These are phyloP conservation scores for Sporothrix curviconia DNA, from an alignment of 2,329 filamentous ascomycete species.

Conservation along the genomic window DNA sequence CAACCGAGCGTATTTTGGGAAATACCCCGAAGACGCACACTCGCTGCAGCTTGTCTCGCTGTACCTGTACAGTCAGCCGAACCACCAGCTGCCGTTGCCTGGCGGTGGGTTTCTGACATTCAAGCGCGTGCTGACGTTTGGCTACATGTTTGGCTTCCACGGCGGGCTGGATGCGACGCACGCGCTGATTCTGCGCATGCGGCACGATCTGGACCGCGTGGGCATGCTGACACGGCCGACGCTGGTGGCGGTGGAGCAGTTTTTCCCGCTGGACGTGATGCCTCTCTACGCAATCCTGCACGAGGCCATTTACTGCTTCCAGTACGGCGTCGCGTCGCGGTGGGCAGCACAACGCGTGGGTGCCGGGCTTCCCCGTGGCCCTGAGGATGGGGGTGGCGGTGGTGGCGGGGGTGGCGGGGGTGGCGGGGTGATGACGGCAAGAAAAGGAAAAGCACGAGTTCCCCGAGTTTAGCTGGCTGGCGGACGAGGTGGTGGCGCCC, in stretches of 20 bases:
- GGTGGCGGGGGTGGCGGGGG: too few relatives aligned
- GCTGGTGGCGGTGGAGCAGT: constrained; percentile 60
- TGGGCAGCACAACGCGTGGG: constrained; percentile 70
- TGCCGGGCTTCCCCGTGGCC: too few relatives aligned
- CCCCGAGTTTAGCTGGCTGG: constrained; percentile 46
- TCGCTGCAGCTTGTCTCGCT: constrained; percentile 60
- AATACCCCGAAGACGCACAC: constrained; percentile 74
- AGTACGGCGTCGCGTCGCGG: constrained; percentile 52
- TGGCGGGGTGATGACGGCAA: not conserved
- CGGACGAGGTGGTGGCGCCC: constrained; percentile 21
- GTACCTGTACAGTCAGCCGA: constrained; percentile 53
- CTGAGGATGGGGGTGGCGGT: too few relatives aligned
- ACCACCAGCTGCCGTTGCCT: constrained; percentile 54
- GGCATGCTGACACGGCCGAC: constrained; percentile 69
- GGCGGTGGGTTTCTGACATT: constrained; percentile 68
- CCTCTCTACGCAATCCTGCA: constrained; percentile 83
- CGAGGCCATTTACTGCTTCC: constrained; percentile 79
- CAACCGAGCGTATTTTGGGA: constrained; percentile 73
- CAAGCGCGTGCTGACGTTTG: constrained; percentile 68
- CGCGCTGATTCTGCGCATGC: constrained; percentile 62
- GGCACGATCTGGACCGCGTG: constrained; percentile 67
- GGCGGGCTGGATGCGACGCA: constrained; percentile 73
- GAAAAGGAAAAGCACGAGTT: constrained; percentile 22
- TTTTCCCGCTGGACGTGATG: constrained; percentile 64
- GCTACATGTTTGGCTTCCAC: constrained; percentile 71